Evolutionary conservation across 805 yeast genomes (phyloP).

Genomic region (Candida adriatica): DNA sequence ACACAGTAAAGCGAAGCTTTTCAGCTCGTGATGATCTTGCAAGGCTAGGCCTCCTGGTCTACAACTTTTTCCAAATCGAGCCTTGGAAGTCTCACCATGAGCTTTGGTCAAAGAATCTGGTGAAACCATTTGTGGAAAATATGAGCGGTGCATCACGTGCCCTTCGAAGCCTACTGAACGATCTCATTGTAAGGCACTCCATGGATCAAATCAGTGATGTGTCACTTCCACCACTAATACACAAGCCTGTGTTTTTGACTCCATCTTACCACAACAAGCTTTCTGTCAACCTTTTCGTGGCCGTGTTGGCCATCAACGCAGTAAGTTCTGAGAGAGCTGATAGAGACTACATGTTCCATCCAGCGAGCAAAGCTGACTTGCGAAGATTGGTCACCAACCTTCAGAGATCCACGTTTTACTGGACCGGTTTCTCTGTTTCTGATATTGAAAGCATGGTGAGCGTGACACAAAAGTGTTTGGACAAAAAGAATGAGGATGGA

Average conservation of each 20-base stretch:
- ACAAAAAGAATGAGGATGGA: constrained; percentile 27
- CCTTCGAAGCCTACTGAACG: constrained; percentile 35
- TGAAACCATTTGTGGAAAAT: constrained; percentile 40
- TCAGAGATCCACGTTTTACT: constrained; percentile 62
- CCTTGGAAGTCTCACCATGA: constrained; percentile 47
- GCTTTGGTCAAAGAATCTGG: constrained; percentile 39
- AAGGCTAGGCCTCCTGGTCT: constrained; percentile 45
- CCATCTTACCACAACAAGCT: constrained; percentile 59
- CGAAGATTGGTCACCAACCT: constrained; percentile 52
- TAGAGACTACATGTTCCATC: constrained; percentile 66
- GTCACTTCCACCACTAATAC: constrained; percentile 50
- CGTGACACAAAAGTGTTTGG: constrained; percentile 40
- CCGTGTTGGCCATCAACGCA: constrained; percentile 66
- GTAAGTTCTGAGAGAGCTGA: constrained; percentile 65
- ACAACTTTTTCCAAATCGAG: constrained; percentile 48
- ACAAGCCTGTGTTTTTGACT: constrained; percentile 47
- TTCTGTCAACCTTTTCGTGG: constrained; percentile 55
- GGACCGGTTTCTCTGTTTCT: constrained; percentile 63
- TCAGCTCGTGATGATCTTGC: constrained; percentile 46
- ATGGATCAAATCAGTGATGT: constrained; percentile 48
- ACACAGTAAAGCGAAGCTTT: constrained; percentile 43
- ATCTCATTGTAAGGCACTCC: constrained; percentile 51
- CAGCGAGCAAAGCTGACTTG: constrained; percentile 45
- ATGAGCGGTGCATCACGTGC: constrained; percentile 35
- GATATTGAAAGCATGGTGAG: constrained; percentile 48